Base-by-base conservation (phyloP, 495 filamentous ascomycete genomes). In the Mytilinidion resinicola region DNA sequence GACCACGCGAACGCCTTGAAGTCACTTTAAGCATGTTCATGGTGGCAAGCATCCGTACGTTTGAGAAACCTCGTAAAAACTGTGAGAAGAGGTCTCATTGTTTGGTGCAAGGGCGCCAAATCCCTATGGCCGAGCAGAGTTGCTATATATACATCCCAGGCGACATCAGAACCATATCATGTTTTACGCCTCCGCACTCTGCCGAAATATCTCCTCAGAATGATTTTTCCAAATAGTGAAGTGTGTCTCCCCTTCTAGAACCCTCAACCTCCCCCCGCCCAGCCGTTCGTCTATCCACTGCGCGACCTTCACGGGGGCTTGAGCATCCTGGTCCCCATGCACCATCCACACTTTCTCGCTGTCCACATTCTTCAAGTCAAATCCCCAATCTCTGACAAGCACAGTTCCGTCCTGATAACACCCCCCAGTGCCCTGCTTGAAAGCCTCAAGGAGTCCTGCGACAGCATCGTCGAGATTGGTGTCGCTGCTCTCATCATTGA, bases 171-270 rank as follows among this genome's bases (percentile, higher is more conserved):
- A 44, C 53, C 53, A 3, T 56, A 19, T 56, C 30, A 47, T 36
- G 41, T 36, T 56, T 14, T 56, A 56, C 36, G 53, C 53, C 53
- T 49, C 49, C 8, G 39, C 39, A 48, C 57, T 50, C 15, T 60
- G 59, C 54, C 54, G 48, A 53, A 57, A 62, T 36, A 62, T 53
- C 41, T 62, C 59, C 17, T 62, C 54, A 15, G 53, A 57, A 57
- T 62, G 59, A 49, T 62, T 53, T 39, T 57, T 62, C 59, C 59
- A 62, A 49, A 62, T 62, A 19, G 59, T 62, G 21, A 57, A 62
- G 49, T 62, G 59, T 36, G 59, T 62, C 37, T 62, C 53, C 37
- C 54, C 59, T 43, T 62, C 38, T 10, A 62, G 17, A 37, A 57
- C 54, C 49, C 39, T 62, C 53, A 62, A 57, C 21, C 38, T 62